Evolutionary conservation across 192 early-diverging fungal genomes (phyloP).

Genomic region (Umbelopsis vinacea): DNA sequence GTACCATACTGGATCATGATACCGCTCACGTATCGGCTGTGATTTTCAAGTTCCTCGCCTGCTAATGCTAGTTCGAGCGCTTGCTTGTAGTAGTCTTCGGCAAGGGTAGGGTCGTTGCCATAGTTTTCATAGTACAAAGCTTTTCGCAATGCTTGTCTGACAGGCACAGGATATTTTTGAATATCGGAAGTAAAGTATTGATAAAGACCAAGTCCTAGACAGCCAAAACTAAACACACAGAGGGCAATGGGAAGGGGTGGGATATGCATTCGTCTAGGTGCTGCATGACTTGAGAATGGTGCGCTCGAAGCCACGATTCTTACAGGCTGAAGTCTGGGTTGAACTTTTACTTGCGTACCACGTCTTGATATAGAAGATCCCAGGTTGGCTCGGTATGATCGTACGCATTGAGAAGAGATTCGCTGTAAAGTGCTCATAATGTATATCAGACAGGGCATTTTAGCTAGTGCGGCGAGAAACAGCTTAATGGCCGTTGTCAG

Average conservation of each 20-base stretch:
- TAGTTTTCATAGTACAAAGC: slow-evolving; percentile 61
- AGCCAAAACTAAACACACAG: slow-evolving; percentile 40
- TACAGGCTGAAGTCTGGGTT: too few relatives aligned
- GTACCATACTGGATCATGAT: slow-evolving; percentile 63
- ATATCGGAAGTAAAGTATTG: slow-evolving; percentile 55
- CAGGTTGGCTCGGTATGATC: neutral
- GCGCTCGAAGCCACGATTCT: neutral
- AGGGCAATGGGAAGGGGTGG: slow-evolving; percentile 46
- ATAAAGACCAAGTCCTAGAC: slow-evolving; percentile 50
- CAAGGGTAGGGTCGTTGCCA: slow-evolving; percentile 45
- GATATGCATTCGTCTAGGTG: slow-evolving; percentile 24
- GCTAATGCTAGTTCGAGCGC: slow-evolving; percentile 51
- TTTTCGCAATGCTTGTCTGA: slow-evolving; percentile 54
- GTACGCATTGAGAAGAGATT: neutral
- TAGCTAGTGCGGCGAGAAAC: too few relatives aligned
- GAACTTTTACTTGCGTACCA: too few relatives aligned
- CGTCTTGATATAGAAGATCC: too few relatives aligned
- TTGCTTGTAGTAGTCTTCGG: slow-evolving; percentile 48
- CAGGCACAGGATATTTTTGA: slow-evolving; percentile 54
- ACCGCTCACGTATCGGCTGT: slow-evolving; percentile 56
- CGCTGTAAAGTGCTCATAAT: neutral
- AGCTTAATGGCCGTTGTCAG: too few relatives aligned
- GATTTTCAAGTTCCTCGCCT: slow-evolving; percentile 43
- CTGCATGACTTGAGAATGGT: neutral
- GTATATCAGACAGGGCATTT: neutral